Base-by-base conservation (phyloP, 441 rosid species). In the Daphne laureola region DNA sequence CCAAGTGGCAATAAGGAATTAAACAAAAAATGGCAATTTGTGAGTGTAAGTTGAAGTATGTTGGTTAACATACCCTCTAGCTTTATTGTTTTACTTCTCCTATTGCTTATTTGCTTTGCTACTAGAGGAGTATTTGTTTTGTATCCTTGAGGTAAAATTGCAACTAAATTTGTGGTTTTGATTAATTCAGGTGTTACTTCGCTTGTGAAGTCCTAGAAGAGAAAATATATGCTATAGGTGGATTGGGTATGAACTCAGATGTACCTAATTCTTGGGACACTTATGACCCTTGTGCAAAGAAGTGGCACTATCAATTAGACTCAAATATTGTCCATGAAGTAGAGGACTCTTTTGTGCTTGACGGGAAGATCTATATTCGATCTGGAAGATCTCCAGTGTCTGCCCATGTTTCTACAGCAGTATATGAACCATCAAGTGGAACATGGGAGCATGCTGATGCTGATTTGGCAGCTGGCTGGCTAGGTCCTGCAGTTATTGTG, bases 401-500 rank as follows among this genome's bases (percentile, higher is more conserved):
- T 44, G 75, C 77, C 12, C 57, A 59, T 62, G 70, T 66, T 11
- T 54, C 43, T 54, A 76, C 74, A 35, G 73, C 69, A 0, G 70
- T 74, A 43, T 86, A 84, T 12, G 78, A 78, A 35, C 82, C 87
- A 45, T 72, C 58, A 1, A 72, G 50, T 23, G 72, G 77, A 38
- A 73, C 56, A 1, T 90, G 97, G 97, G 67, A 78, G 67, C 84
- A 54, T 14, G 80, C 76, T 54, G 93, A 84, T 58, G 76, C 71
- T 49, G 78, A 74, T 54, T 67, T 90, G 51, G 80, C 78, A 1
- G 76, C 80, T 12, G 95, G 97, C 52, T 90, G 93, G 95, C 68
- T 48, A 15, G 97, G 95, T 62, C 92, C 92, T n/a, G 92, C 95
- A 3, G 86, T 80, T 25, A 81, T 77, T 17, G 77, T 78, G 17